A percentile compares a stretch with the other conserved stretches of the same genome.
phyloP scores from a whole-genome alignment of 2,329 filamentous ascomycete species.

The Penicillium sp. region DNA sequence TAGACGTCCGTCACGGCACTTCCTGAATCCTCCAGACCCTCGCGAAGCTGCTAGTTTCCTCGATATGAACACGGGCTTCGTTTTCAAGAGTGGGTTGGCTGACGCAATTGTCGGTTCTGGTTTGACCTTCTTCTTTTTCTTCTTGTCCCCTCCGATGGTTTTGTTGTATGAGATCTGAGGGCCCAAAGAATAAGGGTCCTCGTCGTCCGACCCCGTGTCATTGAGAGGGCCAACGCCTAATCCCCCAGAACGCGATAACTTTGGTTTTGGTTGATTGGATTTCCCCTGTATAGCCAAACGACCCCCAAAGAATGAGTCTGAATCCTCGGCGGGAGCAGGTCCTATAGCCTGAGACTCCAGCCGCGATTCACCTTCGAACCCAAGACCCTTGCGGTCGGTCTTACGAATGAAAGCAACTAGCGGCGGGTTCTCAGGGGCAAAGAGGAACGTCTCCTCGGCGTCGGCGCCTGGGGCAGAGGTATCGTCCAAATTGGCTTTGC shows the following conservation, averaged over 20 bases:
- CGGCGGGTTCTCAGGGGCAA: conserved; percentile 75
- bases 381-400: conserved; percentile 46
- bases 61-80: conserved; percentile 71
- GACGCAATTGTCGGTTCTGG: conserved; percentile 44
- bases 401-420: conserved; percentile 55
- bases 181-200: conserved; percentile 88
- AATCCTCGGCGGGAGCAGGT: conserved; percentile 20
- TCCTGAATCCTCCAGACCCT: conserved; percentile 53
- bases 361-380: conserved; percentile 43
- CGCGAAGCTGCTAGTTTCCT: conserved; percentile 54
- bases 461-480: conserved; percentile 40
- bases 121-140: conserved; percentile 63
- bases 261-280: conserved; percentile 49
- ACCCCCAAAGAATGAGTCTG: conserved; percentile 38
- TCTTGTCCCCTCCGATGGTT: conserved; percentile 75
- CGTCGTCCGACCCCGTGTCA: conserved; percentile 90
- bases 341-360: conserved; percentile 22
- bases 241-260: conserved; percentile 57
- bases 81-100: conserved; percentile 61
- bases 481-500: conserved; percentile 66
- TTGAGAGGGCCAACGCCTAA: conserved; percentile 88
- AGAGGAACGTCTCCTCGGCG: conserved; percentile 60
- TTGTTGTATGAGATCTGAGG: conserved; percentile 85
- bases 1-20: conserved; percentile 77
- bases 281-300: conserved; percentile 34